Percentiles rank a stretch among this genome's conserved stretches.
Evolutionary conservation across 2,329 filamentous ascomycete species (phyloP).

Genomic region (Fusarium abutilonis): DNA sequence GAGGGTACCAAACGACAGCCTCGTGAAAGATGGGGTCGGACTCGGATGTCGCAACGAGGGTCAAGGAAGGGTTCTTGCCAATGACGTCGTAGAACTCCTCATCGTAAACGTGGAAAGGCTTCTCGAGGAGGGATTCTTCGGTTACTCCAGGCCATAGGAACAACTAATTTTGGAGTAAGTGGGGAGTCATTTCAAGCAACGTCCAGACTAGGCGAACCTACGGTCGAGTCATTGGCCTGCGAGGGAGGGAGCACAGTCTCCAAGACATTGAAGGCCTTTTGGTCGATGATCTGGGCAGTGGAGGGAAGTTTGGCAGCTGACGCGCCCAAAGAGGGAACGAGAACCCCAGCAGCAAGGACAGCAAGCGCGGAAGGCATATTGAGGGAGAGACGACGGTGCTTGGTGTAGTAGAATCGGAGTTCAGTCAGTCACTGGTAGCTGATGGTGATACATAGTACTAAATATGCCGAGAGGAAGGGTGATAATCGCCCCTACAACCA

Average conservation of each 20-base stretch:
- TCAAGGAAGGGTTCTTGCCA: conserved; percentile 59
- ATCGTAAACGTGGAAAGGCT: conserved; percentile 53
- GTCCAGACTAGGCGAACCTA: not conserved
- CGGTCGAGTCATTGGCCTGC: conserved; percentile 32
- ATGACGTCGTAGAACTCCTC: conserved; percentile 61
- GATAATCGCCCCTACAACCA: not conserved
- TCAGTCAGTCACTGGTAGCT: conserved; percentile 6
- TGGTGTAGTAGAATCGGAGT: conserved; percentile 7
- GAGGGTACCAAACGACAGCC: conserved; percentile 61
- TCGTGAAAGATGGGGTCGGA: conserved; percentile 63
- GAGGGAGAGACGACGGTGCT: conserved; percentile 4
- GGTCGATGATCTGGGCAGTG: conserved; percentile 37
- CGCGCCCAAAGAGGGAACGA: conserved; percentile 25
- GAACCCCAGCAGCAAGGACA: conserved; percentile 31
- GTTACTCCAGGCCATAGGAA: conserved; percentile 39
- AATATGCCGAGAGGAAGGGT: conserved; percentile 21
- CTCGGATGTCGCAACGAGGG: conserved; percentile 58
- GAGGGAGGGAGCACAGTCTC: conserved; percentile 31
- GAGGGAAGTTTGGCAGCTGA: conserved; percentile 57
- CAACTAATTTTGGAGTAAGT: not conserved
- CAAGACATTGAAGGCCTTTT: conserved; percentile 39
- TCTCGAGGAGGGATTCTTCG: conserved; percentile 22
- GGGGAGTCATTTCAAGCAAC: accelerated
- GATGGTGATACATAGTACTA: conserved; percentile 6
- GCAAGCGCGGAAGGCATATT: conserved; percentile 35